These are phyloP conservation scores for Lactarius hatsudake DNA, from an alignment of 768 basidiomycete species.

Conservation along the genomic window DNA sequence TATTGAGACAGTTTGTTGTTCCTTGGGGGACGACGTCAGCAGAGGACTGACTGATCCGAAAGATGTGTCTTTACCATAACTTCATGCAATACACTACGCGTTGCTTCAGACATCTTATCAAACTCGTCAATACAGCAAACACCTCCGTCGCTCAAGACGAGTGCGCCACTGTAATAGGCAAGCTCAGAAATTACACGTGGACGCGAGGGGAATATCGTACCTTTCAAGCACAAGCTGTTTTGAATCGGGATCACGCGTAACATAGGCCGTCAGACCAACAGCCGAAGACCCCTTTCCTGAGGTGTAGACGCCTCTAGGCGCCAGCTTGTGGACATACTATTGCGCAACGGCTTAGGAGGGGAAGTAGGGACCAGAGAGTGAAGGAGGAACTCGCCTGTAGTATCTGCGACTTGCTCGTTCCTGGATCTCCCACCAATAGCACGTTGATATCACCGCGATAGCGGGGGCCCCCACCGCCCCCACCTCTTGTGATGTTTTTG, in stretches of 20 bases:
- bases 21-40: constrained; percentile 44
- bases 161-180: constrained; percentile 64
- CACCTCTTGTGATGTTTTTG: constrained; percentile 89
- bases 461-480: constrained; percentile 92
- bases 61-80: constrained; percentile 68
- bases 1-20: constrained; percentile 99
- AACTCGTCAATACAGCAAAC: constrained; percentile 99
- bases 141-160: constrained; percentile 93
- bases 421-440: constrained; percentile 94
- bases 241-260: constrained; percentile 96
- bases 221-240: constrained; percentile 98
- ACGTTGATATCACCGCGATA: constrained; percentile 99
- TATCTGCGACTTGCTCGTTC: constrained; percentile 95
- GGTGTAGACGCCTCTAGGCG: constrained; percentile 95
- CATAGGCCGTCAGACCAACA: constrained; percentile 97
- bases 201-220: constrained; percentile 38
- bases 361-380: not conserved
- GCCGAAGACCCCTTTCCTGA: constrained; percentile 98
- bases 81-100: constrained; percentile 97
- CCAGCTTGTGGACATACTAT: constrained; percentile 98
- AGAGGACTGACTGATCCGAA: too few relatives aligned
- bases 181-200: not conserved
- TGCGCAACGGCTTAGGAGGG: constrained; percentile 15
- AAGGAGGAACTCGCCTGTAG: constrained; percentile 56
- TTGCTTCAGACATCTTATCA: constrained; percentile 98